These are phyloP conservation scores for Fraxinus pennsylvanica DNA, from an alignment of 257 asterid genomes.

Conservation along the genomic window DNA sequence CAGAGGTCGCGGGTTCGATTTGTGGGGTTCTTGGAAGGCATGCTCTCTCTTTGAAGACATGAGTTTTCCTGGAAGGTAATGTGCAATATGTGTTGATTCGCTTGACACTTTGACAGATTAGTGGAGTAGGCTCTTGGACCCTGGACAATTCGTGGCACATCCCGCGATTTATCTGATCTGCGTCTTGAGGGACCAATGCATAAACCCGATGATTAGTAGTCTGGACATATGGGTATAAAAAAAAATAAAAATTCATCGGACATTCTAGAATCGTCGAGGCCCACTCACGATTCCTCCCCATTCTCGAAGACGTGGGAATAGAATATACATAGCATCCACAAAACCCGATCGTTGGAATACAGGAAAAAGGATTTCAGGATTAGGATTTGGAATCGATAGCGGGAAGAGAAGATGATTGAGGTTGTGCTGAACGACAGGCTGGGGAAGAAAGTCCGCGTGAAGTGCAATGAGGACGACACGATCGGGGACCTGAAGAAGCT, in stretches of 20 bases:
- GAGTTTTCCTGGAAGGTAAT: too few relatives aligned
- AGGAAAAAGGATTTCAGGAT: background rate
- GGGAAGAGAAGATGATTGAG: slow-evolving; percentile 52
- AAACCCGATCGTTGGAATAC: background rate
- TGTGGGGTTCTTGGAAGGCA: too few relatives aligned
- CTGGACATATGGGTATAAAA: too few relatives aligned
- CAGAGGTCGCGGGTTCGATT: too few relatives aligned
- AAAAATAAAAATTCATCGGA: background rate
- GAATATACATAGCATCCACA: background rate
- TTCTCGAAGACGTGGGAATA: background rate
- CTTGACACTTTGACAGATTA: too few relatives aligned
- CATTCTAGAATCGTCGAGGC: background rate
- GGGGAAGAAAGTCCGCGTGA: slow-evolving; percentile 88
- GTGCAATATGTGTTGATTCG: too few relatives aligned
- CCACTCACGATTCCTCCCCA: background rate
- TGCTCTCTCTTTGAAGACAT: too few relatives aligned
- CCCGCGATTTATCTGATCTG: too few relatives aligned
- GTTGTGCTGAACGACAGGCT: slow-evolving; percentile 78
- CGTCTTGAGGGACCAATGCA: too few relatives aligned
- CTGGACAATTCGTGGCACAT: too few relatives aligned
- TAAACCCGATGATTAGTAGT: too few relatives aligned
- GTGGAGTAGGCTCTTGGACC: too few relatives aligned
- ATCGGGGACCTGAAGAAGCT: slow-evolving; percentile 90
- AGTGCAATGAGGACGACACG: slow-evolving; percentile 93
- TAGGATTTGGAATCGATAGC: background rate